Percentiles rank a stretch among this genome's conserved stretches.
Evolutionary conservation across 768 basidiomycete genomes (phyloP).

Genomic region (Lyophyllum semitale): DNA sequence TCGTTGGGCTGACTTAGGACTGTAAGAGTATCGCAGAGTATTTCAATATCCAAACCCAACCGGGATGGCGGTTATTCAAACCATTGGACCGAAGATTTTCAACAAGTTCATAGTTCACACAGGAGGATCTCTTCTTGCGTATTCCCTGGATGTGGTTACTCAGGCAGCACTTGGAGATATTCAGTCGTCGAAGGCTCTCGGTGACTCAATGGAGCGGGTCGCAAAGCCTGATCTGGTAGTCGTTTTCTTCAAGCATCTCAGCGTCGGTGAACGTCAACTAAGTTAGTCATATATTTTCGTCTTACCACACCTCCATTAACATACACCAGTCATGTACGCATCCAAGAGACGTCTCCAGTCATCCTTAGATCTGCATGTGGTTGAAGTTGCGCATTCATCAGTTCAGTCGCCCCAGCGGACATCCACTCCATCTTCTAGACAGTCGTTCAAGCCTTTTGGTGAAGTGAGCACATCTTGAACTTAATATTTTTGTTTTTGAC

Average conservation of each 20-base stretch:
- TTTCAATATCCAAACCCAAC: conserved; percentile 51
- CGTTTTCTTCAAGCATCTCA: conserved; percentile 61
- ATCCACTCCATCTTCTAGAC: conserved; percentile 18
- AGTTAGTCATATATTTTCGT: conserved; percentile 39
- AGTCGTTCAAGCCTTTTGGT: conserved; percentile 64
- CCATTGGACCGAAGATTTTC: conserved; percentile 41
- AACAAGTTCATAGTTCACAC: conserved; percentile 71
- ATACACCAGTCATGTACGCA: conserved; percentile 62
- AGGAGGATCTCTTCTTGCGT: conserved; percentile 59
- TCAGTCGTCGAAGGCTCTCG: conserved; percentile 41
- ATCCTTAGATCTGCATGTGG: conserved; percentile 51
- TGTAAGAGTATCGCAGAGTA: conserved; percentile 58
- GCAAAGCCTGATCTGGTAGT: conserved; percentile 56
- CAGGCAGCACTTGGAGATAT: conserved; percentile 55
- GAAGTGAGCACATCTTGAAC: conserved; percentile 47
- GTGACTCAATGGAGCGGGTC: conserved; percentile 63
- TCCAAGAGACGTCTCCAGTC: conserved; percentile 62
- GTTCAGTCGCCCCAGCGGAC: conserved; percentile 37
- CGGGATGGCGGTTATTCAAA: conserved; percentile 58
- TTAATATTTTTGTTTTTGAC: background rate
- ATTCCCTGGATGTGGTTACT: conserved; percentile 71
- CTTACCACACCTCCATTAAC: background rate
- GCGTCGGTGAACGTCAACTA: conserved; percentile 53
- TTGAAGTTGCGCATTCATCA: conserved; percentile 54
- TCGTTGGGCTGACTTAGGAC: background rate